phyloP scores from a whole-genome alignment of 495 filamentous ascomycete species.

The Geopyxis carbonaria region DNA sequence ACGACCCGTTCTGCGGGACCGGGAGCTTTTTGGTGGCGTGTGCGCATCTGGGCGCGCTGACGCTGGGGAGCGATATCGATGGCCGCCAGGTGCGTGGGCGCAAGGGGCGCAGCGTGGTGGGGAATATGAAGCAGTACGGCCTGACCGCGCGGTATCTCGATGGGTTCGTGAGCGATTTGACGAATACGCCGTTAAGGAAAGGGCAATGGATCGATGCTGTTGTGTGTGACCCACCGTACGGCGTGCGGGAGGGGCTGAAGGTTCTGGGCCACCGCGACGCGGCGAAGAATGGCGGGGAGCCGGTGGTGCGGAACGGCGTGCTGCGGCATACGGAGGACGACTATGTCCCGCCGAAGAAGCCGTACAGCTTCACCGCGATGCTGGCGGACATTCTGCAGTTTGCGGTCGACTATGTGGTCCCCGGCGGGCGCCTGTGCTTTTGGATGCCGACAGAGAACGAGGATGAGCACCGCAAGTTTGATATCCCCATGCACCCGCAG shows the following conservation, averaged over 20 bases:
- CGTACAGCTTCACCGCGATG: slow-evolving; percentile 82
- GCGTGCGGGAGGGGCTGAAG: slow-evolving; percentile 81
- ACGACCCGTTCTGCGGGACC: slow-evolving; percentile 89
- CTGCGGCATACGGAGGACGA: slow-evolving; percentile 52
- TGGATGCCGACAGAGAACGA: slow-evolving; percentile 97
- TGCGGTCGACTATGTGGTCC: slow-evolving; percentile 59
- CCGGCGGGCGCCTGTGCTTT: slow-evolving; percentile 64
- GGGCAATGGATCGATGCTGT: slow-evolving; percentile 66
- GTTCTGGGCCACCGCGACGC: slow-evolving; percentile 63
- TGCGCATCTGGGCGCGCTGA: slow-evolving; percentile 70
- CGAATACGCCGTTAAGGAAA: slow-evolving; percentile 60
- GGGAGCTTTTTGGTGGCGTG: slow-evolving; percentile 77
- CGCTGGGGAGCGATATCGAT: slow-evolving; percentile 82
- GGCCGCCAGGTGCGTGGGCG: slow-evolving; percentile 67
- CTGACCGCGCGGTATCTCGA: slow-evolving; percentile 47
- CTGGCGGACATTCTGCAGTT: slow-evolving; percentile 78
- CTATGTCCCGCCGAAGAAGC: slow-evolving; percentile 79
- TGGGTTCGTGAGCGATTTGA: slow-evolving; percentile 70
- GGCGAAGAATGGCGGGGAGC: slow-evolving; percentile 39
- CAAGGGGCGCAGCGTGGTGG: slow-evolving; percentile 37
- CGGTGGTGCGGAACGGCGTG: slow-evolving; percentile 51
- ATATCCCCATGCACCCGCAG: slow-evolving; percentile 58
- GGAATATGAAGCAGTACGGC: slow-evolving; percentile 78
- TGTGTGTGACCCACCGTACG: slow-evolving; percentile 93
- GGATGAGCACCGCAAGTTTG: slow-evolving; percentile 47